These are phyloP conservation scores for Lyophyllum shimeji DNA, from an alignment of 768 basidiomycete species.

Conservation along the genomic window DNA sequence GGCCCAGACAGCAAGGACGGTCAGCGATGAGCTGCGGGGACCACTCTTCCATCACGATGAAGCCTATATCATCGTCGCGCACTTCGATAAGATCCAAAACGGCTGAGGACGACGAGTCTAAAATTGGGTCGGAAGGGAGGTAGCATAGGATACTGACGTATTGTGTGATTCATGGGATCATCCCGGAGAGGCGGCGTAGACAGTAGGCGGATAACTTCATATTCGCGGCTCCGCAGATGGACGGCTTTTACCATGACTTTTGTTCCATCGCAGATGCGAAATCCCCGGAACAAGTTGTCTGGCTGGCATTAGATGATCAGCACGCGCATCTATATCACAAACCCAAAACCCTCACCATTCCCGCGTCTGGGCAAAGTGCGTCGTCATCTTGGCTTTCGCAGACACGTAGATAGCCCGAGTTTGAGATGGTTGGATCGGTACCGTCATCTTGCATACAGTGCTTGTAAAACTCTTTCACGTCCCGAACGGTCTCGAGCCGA, in stretches of 20 bases:
- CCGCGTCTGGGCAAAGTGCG: constrained; percentile 68
- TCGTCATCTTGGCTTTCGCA: constrained; percentile 45
- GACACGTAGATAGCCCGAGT: constrained; percentile 33
- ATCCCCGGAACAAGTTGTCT: constrained; percentile 72
- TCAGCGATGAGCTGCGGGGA: constrained; percentile 57
- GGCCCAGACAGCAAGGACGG: constrained; percentile 48
- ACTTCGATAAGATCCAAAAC: constrained; percentile 63
- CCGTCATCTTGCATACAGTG: constrained; percentile 14
- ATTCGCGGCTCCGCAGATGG: constrained; percentile 61
- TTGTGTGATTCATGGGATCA: constrained; percentile 73
- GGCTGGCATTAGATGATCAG: constrained; percentile 42
- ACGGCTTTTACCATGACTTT: constrained; percentile 71
- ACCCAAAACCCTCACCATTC: constrained; percentile 55
- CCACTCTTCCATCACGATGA: constrained; percentile 85
- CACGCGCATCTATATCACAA: background rate
- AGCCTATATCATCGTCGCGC: constrained; percentile 49
- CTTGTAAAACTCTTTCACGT: constrained; percentile 61
- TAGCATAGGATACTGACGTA: constrained; percentile 51
- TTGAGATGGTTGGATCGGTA: constrained; percentile 6
- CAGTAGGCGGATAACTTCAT: constrained; percentile 54
- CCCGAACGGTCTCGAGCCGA: constrained; percentile 66
- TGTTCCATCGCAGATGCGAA: constrained; percentile 45
- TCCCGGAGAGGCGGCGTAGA: constrained; percentile 50
- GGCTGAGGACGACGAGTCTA: constrained; percentile 37
- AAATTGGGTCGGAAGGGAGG: constrained; percentile 10